Conservation (phyloP, 495 filamentous ascomycete genomes). For the Tuber calosporum region DNA sequence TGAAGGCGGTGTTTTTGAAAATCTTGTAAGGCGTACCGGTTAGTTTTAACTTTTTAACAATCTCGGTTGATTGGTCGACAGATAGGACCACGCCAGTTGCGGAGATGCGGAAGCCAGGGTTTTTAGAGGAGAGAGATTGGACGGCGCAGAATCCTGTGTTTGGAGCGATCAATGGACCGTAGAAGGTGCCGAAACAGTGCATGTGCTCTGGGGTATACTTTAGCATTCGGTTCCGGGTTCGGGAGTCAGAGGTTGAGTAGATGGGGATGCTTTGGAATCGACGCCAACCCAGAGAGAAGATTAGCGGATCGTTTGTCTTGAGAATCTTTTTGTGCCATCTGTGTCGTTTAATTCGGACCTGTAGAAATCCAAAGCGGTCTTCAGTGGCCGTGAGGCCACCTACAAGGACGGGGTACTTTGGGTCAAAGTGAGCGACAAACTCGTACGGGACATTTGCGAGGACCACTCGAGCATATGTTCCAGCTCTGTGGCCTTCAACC, state of each 20-base stretch:
- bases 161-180: constrained; percentile 86
- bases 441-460: constrained; percentile 83
- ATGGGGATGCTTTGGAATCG: constrained; percentile 87
- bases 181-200: constrained; percentile 94
- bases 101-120: constrained; percentile 84
- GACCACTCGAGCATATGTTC: constrained; percentile 84
- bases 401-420: constrained; percentile 76
- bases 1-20: constrained; percentile 98
- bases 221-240: constrained; percentile 90
- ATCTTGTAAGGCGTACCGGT: constrained; percentile 91
- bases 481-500: constrained; percentile 86
- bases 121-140: constrained; percentile 80
- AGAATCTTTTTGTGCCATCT: constrained; percentile 99
- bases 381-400: constrained; percentile 86
- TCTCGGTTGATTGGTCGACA: constrained; percentile 89
- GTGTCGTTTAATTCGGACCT: constrained; percentile 91
- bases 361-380: constrained; percentile 89
- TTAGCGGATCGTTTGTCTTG: constrained; percentile 93
- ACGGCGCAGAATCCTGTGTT: constrained; percentile 94
- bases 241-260: constrained; percentile 88
- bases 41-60: constrained; percentile 98
- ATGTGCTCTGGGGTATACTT: constrained; percentile 98
- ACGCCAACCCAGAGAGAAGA: constrained; percentile 96
- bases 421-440: constrained; percentile 80
- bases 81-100: constrained; percentile 87